Evolutionary conservation across 2,329 filamentous ascomycete species (phyloP).

Genomic region (Pyrenophora seminiperda): DNA sequence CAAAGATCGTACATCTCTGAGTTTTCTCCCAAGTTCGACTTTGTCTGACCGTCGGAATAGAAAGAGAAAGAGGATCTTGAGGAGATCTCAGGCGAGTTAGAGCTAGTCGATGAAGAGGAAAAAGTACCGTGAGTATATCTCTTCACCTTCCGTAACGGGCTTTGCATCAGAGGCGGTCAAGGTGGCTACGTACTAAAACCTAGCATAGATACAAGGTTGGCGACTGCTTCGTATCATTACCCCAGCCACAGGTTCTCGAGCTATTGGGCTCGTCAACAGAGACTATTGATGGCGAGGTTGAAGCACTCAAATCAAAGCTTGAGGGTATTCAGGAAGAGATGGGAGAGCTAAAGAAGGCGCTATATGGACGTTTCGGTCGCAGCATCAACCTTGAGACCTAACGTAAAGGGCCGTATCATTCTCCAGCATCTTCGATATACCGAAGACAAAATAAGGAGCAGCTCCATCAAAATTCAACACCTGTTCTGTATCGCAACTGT

Average conservation of each 20-base stretch:
- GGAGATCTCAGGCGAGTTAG: slow-evolving; percentile 86
- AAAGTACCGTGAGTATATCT: slow-evolving; percentile 74
- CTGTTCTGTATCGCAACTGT: neutral
- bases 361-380: slow-evolving; percentile 93
- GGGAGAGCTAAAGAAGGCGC: slow-evolving; percentile 83
- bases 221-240: slow-evolving; percentile 89
- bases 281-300: slow-evolving; percentile 77
- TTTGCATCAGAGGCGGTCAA: neutral
- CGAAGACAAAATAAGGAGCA: neutral
- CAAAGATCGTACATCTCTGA: slow-evolving; percentile 68
- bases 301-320: slow-evolving; percentile 76
- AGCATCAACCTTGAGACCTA: slow-evolving; percentile 95
- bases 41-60: slow-evolving; percentile 53
- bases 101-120: slow-evolving; percentile 94
- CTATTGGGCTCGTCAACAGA: slow-evolving; percentile 74
- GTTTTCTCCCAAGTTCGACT: neutral
- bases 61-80: slow-evolving; percentile 99
- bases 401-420: neutral
- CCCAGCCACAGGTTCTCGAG: slow-evolving; percentile 82
- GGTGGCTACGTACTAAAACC: neutral
- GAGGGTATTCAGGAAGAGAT: slow-evolving; percentile 80
- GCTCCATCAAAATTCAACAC: neutral
- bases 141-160: neutral
- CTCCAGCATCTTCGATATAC: neutral
- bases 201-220: slow-evolving; percentile 85